Evolutionary conservation across 441 rosid species (phyloP), one percentile per base, ranked within the genome.

Genomic region (Croton setiger): DNA sequence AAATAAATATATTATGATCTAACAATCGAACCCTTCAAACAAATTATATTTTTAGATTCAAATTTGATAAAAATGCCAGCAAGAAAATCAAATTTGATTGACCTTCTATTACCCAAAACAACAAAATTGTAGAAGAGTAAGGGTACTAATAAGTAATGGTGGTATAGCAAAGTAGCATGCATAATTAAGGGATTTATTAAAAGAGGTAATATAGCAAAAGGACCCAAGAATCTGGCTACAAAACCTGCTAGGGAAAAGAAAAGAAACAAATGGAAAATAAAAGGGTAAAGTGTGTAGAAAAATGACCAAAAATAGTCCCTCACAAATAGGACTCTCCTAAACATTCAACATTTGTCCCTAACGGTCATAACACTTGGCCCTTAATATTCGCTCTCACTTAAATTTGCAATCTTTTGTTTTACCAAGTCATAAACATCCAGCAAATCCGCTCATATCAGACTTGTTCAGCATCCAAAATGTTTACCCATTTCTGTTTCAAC

Each of bases 381-480:
- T 11, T 11, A 20, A 69, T 33, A 39, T 13, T 48, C 66, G 78
- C 68, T 74, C 43, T 63, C 65, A 63, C 53, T 61, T 39, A 20
- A 33, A 33, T 65, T 44, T 48, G 52, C 21, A 62, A 64, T 68
- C 60, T 43, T 62, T 13, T 20, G 11, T 73, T 79, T 81, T 78
- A 84, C 85, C 66, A 18, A 58, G 87, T 84, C 87, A 27, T 73
- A 54, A 70, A 39, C 61, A 41, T 60, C 86, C 89, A 78, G 55
- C 48, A 79, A 85, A 85, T 76, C 86, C 84, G 85, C 74, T 75
- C 47, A 35, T 70, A 74, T 71, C 83, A 74, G 80, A 84, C 87
- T 67, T 64, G 66, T 83, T 83, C 85, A 72, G 78, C 78, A 60
- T 64, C 76, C 58, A 63, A 60, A 33, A 64, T 43, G 54, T 66